Conservation (phyloP, 148 eudicot species). For the Diospyros kaki region DNA sequence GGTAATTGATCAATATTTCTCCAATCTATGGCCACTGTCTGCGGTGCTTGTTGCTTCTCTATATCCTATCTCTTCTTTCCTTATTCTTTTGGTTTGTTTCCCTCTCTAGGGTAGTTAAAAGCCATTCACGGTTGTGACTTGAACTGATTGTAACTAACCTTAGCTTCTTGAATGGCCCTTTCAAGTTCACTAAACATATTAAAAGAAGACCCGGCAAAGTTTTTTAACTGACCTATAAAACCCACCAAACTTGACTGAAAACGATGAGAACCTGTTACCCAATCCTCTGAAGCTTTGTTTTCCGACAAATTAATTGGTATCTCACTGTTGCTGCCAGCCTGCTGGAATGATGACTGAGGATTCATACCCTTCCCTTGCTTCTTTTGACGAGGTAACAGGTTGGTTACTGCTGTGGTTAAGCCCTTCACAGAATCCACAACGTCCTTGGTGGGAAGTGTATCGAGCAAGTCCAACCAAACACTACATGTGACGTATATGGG, state of each 20-base stretch:
- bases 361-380: conserved; percentile 45
- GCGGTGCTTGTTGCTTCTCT: too few relatives aligned
- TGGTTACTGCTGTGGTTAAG: conserved; percentile 49
- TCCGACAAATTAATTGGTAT: conserved; percentile 23
- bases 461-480: conserved; percentile 64
- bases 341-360: conserved; percentile 1
- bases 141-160: conserved; percentile 37
- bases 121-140: conserved; percentile 24
- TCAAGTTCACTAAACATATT: conserved; percentile 56
- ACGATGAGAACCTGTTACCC: conserved; percentile 38
- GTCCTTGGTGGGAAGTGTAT: conserved; percentile 37
- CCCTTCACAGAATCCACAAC: conserved; percentile 52
- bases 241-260: conserved; percentile 44
- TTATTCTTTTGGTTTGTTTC: too few relatives aligned
- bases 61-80: too few relatives aligned
- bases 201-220: conserved; percentile 53
- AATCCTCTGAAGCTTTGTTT: conserved; percentile 43
- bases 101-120: too few relatives aligned
- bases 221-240: conserved; percentile 51
- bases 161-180: conserved; percentile 47
- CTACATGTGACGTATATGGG: conserved; percentile 77
- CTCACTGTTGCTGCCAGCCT: conserved; percentile 22
- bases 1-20: too few relatives aligned
- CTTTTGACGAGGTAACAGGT: conserved; percentile 69
- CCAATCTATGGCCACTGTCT: background rate